phyloP scores from a whole-genome alignment of 2,329 filamentous ascomycete genomes.

The Aspergillus neotritici region DNA sequence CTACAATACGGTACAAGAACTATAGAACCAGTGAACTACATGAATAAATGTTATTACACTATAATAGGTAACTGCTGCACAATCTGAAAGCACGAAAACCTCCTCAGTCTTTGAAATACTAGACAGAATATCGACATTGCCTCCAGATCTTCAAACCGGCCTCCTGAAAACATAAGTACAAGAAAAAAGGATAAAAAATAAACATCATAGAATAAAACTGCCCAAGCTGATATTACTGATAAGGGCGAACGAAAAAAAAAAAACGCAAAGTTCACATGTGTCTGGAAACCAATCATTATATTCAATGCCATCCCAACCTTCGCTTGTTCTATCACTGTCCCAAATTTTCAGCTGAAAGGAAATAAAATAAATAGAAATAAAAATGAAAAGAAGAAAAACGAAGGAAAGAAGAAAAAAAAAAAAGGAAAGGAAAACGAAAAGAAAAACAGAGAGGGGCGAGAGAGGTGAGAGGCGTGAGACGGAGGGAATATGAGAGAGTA shows the following conservation, averaged over 20 bases:
- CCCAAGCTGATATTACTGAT: background rate
- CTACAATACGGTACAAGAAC: too few relatives aligned
- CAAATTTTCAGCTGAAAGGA: slow-evolving; percentile 12
- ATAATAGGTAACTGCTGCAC: too few relatives aligned
- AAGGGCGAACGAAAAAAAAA: slow-evolving; percentile 1
- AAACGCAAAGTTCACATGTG: background rate
- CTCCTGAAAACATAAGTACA: too few relatives aligned
- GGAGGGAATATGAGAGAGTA: background rate
- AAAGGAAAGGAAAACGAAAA: background rate
- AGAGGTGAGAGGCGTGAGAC: background rate
- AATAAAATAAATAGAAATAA: background rate
- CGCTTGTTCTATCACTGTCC: slow-evolving; percentile 15
- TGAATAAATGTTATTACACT: too few relatives aligned
- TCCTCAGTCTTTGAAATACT: too few relatives aligned
- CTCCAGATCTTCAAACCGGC: too few relatives aligned
- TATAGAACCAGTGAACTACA: too few relatives aligned
- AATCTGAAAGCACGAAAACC: too few relatives aligned
- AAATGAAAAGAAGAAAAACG: background rate
- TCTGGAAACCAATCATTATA: slow-evolving; percentile 12
- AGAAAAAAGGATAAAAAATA: background rate
- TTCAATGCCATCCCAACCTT: slow-evolving; percentile 13
- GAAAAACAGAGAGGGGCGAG: background rate
- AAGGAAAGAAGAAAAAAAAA: slow-evolving; percentile 1
- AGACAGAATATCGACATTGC: too few relatives aligned
- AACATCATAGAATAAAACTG: background rate